phyloP scores from a whole-genome alignment of 371 early-diverging fungal species.

The Mucor racemosus region DNA sequence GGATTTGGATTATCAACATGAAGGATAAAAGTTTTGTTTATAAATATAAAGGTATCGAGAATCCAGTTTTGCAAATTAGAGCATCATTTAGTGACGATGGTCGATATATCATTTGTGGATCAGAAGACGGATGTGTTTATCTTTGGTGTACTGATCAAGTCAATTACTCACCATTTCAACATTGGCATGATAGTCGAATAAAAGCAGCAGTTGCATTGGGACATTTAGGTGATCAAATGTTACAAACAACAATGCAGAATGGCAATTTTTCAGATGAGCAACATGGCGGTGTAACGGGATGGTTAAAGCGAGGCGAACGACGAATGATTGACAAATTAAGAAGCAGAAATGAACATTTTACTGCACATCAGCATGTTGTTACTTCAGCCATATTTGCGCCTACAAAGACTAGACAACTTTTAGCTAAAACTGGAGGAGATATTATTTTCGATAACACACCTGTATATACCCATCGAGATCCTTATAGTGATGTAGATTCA shows the following conservation, averaged over 20 bases:
- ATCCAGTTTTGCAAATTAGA: conserved; percentile 66
- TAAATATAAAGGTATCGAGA: conserved; percentile 81
- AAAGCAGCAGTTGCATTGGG: conserved; percentile 34
- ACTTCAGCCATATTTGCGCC: conserved; percentile 70
- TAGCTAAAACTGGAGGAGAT: conserved; percentile 57
- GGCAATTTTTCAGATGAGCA: conserved; percentile 7
- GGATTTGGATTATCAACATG: conserved; percentile 76
- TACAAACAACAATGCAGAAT: conserved; percentile 18
- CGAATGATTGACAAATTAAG: conserved; percentile 38
- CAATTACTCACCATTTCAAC: conserved; percentile 42
- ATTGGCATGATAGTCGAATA: conserved; percentile 34
- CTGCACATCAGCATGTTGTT: conserved; percentile 56
- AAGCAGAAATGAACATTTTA: conserved; percentile 42
- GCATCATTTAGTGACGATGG: conserved; percentile 77
- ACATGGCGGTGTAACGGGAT: conserved; percentile 13
- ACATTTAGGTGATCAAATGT: conserved; percentile 28
- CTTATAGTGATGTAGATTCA: not conserved
- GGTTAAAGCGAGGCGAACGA: conserved; percentile 38
- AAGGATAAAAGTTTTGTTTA: conserved; percentile 72
- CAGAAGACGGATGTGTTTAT: conserved; percentile 78
- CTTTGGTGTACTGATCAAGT: conserved; percentile 72
- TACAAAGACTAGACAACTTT: conserved; percentile 56
- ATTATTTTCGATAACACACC: conserved; percentile 48
- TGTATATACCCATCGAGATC: conserved; percentile 20
- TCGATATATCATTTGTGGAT: conserved; percentile 78